Percentiles rank a stretch among this genome's conserved stretches.
phyloP scores from a whole-genome alignment of 768 basidiomycete species.

The Podaxis rugospora region DNA sequence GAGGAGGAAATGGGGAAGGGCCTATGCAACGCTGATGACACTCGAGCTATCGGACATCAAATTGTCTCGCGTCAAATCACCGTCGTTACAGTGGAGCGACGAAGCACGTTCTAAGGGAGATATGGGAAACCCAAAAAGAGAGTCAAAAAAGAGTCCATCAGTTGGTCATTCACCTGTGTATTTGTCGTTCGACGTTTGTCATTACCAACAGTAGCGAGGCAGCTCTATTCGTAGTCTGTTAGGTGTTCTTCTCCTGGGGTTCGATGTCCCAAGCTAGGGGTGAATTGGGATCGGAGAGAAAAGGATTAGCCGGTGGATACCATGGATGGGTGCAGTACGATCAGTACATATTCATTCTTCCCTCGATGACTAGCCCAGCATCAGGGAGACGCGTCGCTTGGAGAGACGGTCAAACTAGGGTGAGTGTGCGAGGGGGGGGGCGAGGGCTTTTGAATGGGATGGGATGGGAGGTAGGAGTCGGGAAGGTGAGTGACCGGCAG shows the following conservation, averaged over 20 bases:
- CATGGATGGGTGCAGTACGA: background rate
- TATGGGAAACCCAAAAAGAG: background rate
- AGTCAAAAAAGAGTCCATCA: background rate
- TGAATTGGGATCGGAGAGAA: background rate
- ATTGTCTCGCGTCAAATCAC: background rate
- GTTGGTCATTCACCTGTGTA: background rate
- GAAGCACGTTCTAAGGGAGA: background rate
- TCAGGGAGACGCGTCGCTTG: background rate
- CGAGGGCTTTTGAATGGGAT: conserved; percentile 1
- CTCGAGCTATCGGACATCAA: background rate
- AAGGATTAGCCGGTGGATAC: background rate
- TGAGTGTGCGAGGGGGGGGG: background rate
- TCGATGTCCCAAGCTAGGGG: background rate
- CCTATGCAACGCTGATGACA: background rate
- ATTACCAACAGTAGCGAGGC: background rate
- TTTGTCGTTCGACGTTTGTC: background rate
- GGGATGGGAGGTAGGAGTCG: background rate
- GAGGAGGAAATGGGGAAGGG: background rate
- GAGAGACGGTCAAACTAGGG: background rate
- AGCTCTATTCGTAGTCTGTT: background rate
- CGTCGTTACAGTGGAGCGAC: background rate
- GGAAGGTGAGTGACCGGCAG: background rate
- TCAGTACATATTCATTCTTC: background rate
- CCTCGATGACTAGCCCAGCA: background rate
- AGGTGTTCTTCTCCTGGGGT: background rate